Conservation (phyloP, 345 rosid genomes). For the Mangifera indica region DNA sequence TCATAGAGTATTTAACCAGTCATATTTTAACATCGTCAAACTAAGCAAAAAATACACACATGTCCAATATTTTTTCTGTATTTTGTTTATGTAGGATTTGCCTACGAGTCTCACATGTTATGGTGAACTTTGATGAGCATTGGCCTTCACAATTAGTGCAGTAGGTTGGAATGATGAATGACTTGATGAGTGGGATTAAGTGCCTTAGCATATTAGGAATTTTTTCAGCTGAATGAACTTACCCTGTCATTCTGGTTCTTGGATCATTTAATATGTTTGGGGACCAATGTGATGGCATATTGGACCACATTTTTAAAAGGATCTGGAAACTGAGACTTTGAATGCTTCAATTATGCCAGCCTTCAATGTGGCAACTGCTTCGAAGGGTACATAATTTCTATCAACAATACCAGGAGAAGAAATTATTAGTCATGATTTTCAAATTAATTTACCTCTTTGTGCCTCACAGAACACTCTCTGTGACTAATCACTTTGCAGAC, state of each 20-base stretch:
- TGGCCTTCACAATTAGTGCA: not conserved
- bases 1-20: too few species aligned
- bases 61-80: too few species aligned
- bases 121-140: not conserved
- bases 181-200: not conserved
- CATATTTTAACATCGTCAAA: too few species aligned
- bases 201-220: not conserved
- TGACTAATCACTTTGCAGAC: too few species aligned
- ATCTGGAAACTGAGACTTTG: not conserved
- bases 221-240: not conserved
- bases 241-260: conserved; percentile 8
- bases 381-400: not conserved
- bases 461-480: too few species aligned
- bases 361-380: not conserved
- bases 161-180: conserved; percentile 17
- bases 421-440: not conserved
- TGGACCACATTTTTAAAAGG: not conserved
- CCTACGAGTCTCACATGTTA: too few species aligned
- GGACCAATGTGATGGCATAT: not conserved
- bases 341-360: not conserved
- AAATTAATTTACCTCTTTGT: too few species aligned
- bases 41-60: too few species aligned
- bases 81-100: too few species aligned
- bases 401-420: not conserved
- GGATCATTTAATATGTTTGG: conserved; percentile 7